Evolutionary conservation across 1,139 yeast genomes (phyloP).

Genomic region (Scheffersomyces illinoinensis): DNA sequence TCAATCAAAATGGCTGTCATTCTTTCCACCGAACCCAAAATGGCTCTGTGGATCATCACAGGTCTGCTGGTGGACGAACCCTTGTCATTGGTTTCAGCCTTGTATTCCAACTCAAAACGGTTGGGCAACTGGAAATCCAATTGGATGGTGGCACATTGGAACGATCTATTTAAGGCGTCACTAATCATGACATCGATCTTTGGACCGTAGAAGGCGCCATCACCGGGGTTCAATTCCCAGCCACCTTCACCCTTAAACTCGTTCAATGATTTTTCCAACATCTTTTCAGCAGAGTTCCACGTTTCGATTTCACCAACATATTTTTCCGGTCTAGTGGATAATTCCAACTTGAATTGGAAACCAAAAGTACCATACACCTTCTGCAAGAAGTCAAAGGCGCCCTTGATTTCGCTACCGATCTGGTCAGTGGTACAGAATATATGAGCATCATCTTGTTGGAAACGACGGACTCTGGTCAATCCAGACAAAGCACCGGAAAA

Average conservation of each 20-base stretch:
- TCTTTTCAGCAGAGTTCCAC: conserved; percentile 86
- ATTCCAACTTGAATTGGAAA: conserved; percentile 83
- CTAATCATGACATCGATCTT: conserved; percentile 93
- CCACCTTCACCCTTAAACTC: conserved; percentile 67
- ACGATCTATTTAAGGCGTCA: conserved; percentile 91
- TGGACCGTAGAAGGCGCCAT: conserved; percentile 99
- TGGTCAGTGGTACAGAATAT: conserved; percentile 92
- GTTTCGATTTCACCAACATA: conserved; percentile 83
- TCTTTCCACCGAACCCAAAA: conserved; percentile 96
- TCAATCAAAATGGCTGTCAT: conserved; percentile 97
- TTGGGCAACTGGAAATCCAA: conserved; percentile 95
- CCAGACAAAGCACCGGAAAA: conserved; percentile 85
- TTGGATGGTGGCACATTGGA: conserved; percentile 98
- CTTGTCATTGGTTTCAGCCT: conserved; percentile 64
- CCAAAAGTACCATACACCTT: conserved; percentile 83
- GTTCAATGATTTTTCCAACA: conserved; percentile 72
- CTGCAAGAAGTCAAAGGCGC: conserved; percentile 76
- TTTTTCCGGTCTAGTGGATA: conserved; percentile 93
- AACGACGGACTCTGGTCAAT: conserved; percentile 92
- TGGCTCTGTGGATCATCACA: conserved; percentile 98
- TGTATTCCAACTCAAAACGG: conserved; percentile 86
- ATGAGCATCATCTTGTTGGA: conserved; percentile 99
- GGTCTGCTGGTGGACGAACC: conserved; percentile 58
- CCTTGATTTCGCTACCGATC: conserved; percentile 77
- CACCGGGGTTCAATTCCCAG: conserved; percentile 94